Base-by-base conservation (phyloP, 2,329 filamentous ascomycete species). In the Acrocalymma vagum region DNA sequence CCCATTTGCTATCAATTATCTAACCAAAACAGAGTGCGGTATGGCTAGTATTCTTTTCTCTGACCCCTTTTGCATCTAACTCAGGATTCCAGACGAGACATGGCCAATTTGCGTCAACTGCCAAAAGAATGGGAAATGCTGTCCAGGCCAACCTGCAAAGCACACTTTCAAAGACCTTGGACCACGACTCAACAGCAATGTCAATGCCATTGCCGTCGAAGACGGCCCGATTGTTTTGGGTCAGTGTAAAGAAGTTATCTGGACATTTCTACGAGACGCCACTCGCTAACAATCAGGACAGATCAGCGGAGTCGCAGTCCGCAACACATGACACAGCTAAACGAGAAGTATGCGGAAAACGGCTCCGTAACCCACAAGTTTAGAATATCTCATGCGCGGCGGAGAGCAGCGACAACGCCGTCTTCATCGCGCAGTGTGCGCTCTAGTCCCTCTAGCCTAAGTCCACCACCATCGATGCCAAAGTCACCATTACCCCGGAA, bases 91-190 rank as follows among this genome's bases (percentile, higher is more conserved):
- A 66, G 65, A 68, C 41, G 63, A 68, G 38, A 59, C 51, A 9
- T 69, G 65, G 65, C 65, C 65, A 14, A 43, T 30, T 14, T 69
- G 65, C 41, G 23, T 59, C 13, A 65, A 68, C 18, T 69, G 65
- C 43, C 54, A 59, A 38, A 67, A 63, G 36, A 68, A 68, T 38
- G 39, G 54, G 7, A 68, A 66, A 40, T 39, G 37, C 30, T 69
- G 65, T 47, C 63, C 65, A 13, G 65, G 65, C 2, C 63, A 60
- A 28, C 64, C 63, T 15, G 48, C 60, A 18, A 55, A 60, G 29
- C 63, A 67, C 29, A 67, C 60, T 0, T 67, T 67, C 48, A 62
- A 45, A 53, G 60, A 64, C 18, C 38, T 58, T 10, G 62, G 60
- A 10, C 55, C 55, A 11, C 49, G 41, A 29, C 34, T 62, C 7